Evolutionary conservation across 495 filamentous ascomycete species (phyloP).

Genomic region (Immersiella caudata): DNA sequence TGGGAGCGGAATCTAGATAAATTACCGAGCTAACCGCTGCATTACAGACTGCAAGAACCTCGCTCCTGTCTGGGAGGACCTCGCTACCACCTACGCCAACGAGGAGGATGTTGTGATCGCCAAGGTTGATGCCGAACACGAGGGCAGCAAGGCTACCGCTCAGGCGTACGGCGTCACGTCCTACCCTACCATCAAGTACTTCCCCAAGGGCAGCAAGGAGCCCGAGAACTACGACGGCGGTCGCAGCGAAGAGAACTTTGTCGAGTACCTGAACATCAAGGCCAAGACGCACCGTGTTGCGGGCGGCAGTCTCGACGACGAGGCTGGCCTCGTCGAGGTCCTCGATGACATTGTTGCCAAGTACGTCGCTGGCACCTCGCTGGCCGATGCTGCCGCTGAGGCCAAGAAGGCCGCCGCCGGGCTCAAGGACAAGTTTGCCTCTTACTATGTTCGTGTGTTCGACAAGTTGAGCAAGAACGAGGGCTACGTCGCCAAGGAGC

Average conservation of each 20-base stretch:
- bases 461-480: slow-evolving; percentile 77
- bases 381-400: slow-evolving; percentile 63
- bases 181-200: slow-evolving; percentile 98
- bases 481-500: slow-evolving; percentile 83
- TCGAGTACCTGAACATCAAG: slow-evolving; percentile 85
- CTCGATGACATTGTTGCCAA: slow-evolving; percentile 75
- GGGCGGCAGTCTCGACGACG: slow-evolving; percentile 78
- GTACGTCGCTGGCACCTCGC: slow-evolving; percentile 59
- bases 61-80: slow-evolving; percentile 85
- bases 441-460: slow-evolving; percentile 91
- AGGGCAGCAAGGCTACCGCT: slow-evolving; percentile 76
- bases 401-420: slow-evolving; percentile 68
- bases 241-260: slow-evolving; percentile 74
- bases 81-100: slow-evolving; percentile 78
- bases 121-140: slow-evolving; percentile 91
- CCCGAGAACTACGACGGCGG: slow-evolving; percentile 73
- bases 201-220: slow-evolving; percentile 82
- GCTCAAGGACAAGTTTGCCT: slow-evolving; percentile 79
- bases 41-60: slow-evolving; percentile 90
- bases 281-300: slow-evolving; percentile 82
- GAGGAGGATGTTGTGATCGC: slow-evolving; percentile 82
- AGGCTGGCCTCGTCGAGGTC: slow-evolving; percentile 77
- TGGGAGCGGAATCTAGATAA: not conserved
- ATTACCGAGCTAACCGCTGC: slow-evolving; percentile 31
- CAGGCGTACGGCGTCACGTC: slow-evolving; percentile 75